Base-by-base conservation (phyloP, 2,329 filamentous ascomycete genomes). In the Didymella exigua region DNA sequence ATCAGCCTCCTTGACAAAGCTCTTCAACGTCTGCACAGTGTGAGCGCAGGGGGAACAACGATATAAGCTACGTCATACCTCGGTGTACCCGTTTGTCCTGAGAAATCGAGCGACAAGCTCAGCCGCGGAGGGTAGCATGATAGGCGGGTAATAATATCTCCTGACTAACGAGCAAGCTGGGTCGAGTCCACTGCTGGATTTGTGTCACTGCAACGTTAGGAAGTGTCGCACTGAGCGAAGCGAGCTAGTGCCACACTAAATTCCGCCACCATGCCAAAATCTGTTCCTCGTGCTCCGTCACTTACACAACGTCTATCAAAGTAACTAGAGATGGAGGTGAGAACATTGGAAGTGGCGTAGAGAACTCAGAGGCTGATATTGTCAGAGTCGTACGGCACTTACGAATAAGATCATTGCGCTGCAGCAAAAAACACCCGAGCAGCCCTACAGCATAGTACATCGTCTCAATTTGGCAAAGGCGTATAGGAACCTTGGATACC, bases 401-500 rank as follows among this genome's bases (percentile, higher is more conserved):
- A 60, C 55, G 2, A 36, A 62, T 6, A 46, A 66, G 13, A 62
- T 75, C 14, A 36, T 61, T 23, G 59, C 63, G 37, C 56, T 72
- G 23, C 71, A 72, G 56, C 44, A 65, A 18, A 26, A 43, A 45
- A 67, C 67, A 16, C 31, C 50, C 16, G 52, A 63, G 16, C 58
- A 65, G 5, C 75, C 76, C 8, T 78, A 78, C 58, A 77, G 74
- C 56, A 71, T 77, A 40, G 26, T 56, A 19, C 65, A 70, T 42
- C 71, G 75, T 19, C 78, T 88, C 7, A 82, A 88, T 60, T 85
- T 93, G 27, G 91, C 91, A 21, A 78, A 84, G 29, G 79, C 89
- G 36, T 86, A 97, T 74, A 83, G 86, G 14, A 79, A 86, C 40
- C 81, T 97, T 41, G 90, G 86, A 31, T 98, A 96, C 74, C 91